phyloP scores from a whole-genome alignment of 1,284 basidiomycete genomes.

The Ceratobasidium sp. region DNA sequence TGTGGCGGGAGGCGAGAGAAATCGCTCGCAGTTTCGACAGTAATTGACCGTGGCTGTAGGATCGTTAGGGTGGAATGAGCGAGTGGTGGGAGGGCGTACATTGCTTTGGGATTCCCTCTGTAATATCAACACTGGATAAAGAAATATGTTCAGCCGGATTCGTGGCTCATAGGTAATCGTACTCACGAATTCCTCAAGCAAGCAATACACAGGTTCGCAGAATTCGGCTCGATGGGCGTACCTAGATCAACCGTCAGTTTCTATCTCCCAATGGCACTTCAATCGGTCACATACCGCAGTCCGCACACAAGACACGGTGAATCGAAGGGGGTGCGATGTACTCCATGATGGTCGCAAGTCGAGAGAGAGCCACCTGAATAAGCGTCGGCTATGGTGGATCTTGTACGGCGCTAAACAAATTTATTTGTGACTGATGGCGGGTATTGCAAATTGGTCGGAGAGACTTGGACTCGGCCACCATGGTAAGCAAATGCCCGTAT shows the following conservation, averaged over 20 bases:
- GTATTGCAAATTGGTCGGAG: conserved; percentile 18
- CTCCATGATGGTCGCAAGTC: conserved; percentile 61
- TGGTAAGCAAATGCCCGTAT: conserved; percentile 7
- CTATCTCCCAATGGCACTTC: background rate
- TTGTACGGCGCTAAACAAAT: background rate
- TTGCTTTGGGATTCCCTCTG: conserved; percentile 98
- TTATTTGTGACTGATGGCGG: background rate
- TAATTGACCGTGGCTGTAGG: conserved; percentile 82
- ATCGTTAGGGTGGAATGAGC: background rate
- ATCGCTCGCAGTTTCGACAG: conserved; percentile 96
- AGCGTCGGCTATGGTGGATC: conserved; percentile 4
- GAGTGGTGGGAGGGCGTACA: conserved; percentile 53
- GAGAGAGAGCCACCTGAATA: conserved; percentile 34
- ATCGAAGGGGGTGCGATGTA: conserved; percentile 72
- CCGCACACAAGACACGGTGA: conserved; percentile 79
- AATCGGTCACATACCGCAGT: conserved; percentile 66
- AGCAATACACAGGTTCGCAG: conserved; percentile 93
- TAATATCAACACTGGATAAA: conserved; percentile 84
- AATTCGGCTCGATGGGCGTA: conserved; percentile 94
- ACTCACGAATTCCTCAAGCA: conserved; percentile 85
- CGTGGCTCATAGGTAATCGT: conserved; percentile 18
- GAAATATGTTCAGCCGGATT: conserved; percentile 39
- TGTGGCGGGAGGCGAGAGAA: conserved; percentile 86
- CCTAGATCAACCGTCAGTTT: conserved; percentile 55
- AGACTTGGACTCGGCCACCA: conserved; percentile 33